A percentile compares a stretch with the other conserved stretches of the same genome.
These are phyloP conservation scores for Pseudopyrenochaeta lycopersici DNA, from an alignment of 2,329 filamentous ascomycete genomes.

Conservation along the genomic window DNA sequence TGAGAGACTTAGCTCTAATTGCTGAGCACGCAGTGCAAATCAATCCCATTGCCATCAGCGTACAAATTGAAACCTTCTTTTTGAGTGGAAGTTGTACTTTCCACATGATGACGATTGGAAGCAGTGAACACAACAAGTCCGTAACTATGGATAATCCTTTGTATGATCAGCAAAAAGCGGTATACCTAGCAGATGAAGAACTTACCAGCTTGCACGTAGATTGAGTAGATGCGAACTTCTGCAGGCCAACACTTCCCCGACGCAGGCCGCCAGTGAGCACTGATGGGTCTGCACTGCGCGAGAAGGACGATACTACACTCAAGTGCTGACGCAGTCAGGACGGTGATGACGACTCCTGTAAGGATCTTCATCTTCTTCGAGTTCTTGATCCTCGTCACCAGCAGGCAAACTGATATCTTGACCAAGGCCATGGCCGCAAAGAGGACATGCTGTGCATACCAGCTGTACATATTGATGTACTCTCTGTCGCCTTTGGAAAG, in stretches of 20 bases:
- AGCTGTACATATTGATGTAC: conserved; percentile 8
- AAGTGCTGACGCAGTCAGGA: background rate
- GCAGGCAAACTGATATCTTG: conserved; percentile 9
- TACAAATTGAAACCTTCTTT: conserved; percentile 4
- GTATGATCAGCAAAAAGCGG: background rate
- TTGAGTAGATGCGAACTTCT: conserved; percentile 10
- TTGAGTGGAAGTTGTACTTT: conserved; percentile 1
- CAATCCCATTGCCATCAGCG: conserved; percentile 7
- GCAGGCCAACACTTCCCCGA: conserved; percentile 5
- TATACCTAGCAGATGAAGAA: background rate
- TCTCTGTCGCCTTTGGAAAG: conserved; percentile 1
- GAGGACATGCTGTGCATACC: conserved; percentile 8
- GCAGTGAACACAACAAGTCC: background rate
- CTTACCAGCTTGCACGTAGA: conserved; percentile 10
- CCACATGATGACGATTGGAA: conserved; percentile 5
- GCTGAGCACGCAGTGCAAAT: conserved; percentile 5
- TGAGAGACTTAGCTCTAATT: conserved; percentile 1
- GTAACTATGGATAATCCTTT: conserved; percentile 1
- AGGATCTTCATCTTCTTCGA: conserved; percentile 4
- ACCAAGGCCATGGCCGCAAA: conserved; percentile 6
- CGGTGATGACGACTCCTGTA: background rate
- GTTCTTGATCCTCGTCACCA: conserved; percentile 5
- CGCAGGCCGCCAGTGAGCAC: conserved; percentile 3
- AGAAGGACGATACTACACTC: conserved; percentile 7
- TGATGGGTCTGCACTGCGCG: conserved; percentile 8